Conservation (phyloP, 148 eudicot genomes). For the Amaranthus hypochondriacus region DNA sequence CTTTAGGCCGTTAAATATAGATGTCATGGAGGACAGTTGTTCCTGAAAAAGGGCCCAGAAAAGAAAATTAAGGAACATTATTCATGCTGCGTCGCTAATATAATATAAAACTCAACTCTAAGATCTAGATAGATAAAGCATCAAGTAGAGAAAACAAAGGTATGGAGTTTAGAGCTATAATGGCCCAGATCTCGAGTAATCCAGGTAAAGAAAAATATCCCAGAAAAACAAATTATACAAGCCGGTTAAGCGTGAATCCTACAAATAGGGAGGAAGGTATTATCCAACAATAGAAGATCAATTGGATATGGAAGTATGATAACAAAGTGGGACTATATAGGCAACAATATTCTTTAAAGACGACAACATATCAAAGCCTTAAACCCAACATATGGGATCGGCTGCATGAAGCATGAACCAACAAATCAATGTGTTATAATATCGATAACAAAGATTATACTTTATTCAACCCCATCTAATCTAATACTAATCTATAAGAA, state of each 20-base stretch:
- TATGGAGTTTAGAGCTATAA: neutral
- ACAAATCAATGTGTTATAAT: no score
- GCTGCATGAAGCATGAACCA: no score
- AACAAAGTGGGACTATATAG: neutral
- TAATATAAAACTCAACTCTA: neutral
- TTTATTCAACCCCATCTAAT: no score
- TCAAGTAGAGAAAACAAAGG: neutral
- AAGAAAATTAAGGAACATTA: neutral
- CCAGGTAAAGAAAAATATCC: conserved; percentile 2
- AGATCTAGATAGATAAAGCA: neutral
- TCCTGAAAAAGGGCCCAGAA: conserved; percentile 20
- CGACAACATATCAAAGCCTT: neutral
- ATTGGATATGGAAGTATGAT: neutral
- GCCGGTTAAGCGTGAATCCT: neutral
- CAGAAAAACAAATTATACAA: conserved; percentile 1
- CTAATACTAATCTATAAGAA: no score
- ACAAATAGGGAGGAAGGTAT: neutral
- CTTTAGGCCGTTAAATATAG: conserved; percentile 78
- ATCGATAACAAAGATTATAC: no score
- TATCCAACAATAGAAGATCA: neutral
- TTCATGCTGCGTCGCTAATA: neutral
- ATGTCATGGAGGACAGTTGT: conserved; percentile 44
- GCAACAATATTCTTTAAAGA: neutral
- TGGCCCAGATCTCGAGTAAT: neutral
- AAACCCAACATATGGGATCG: no score